phyloP scores from a whole-genome alignment of 208 protist species.

The Novymonas esmeraldas region DNA sequence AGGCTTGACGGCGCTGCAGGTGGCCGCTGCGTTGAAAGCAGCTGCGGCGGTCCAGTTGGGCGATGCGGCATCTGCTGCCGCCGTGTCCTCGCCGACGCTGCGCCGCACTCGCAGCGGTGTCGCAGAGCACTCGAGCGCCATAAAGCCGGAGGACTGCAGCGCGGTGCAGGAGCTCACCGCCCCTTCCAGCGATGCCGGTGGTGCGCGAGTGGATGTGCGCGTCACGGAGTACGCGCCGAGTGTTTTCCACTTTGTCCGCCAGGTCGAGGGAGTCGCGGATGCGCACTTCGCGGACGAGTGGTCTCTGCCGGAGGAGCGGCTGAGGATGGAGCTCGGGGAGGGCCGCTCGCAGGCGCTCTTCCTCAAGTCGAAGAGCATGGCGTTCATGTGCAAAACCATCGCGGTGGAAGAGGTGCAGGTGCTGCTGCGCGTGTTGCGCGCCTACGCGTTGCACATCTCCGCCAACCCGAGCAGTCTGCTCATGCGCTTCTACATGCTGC shows the following conservation, averaged over 20 bases:
- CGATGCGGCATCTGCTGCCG: constrained; percentile 15
- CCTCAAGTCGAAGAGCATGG: constrained; percentile 75
- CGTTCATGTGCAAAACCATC: constrained; percentile 88
- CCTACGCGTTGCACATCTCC: constrained; percentile 60
- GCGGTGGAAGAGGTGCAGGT: constrained; percentile 66
- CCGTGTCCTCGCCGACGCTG: constrained; percentile 1
- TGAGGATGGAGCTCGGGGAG: constrained; percentile 67
- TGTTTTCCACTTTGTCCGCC: constrained; percentile 69
- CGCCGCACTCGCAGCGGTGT: constrained; percentile 20
- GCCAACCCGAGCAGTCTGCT: constrained; percentile 59
- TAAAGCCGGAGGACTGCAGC: constrained; percentile 33
- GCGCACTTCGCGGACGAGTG: constrained; percentile 72
- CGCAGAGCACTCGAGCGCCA: constrained; percentile 12
- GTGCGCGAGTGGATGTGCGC: constrained; percentile 22
- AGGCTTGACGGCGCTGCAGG: constrained; percentile 67
- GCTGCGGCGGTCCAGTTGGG: constrained; percentile 30
- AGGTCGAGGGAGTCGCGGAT: constrained; percentile 52
- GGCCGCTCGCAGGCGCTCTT: constrained; percentile 87
- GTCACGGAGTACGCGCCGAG: constrained; percentile 79
- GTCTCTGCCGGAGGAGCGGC: constrained; percentile 57
- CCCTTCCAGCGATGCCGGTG: constrained; percentile 7
- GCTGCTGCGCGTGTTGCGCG: constrained; percentile 50
- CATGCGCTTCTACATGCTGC: constrained; percentile 83
- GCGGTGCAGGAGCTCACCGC: constrained; percentile 31
- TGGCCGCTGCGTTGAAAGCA: constrained; percentile 50